A percentile compares a stretch with the other conserved stretches of the same genome.
Evolutionary conservation across 75 land plant species (phyloP).

Genomic region (Cunninghamia lanceolata): DNA sequence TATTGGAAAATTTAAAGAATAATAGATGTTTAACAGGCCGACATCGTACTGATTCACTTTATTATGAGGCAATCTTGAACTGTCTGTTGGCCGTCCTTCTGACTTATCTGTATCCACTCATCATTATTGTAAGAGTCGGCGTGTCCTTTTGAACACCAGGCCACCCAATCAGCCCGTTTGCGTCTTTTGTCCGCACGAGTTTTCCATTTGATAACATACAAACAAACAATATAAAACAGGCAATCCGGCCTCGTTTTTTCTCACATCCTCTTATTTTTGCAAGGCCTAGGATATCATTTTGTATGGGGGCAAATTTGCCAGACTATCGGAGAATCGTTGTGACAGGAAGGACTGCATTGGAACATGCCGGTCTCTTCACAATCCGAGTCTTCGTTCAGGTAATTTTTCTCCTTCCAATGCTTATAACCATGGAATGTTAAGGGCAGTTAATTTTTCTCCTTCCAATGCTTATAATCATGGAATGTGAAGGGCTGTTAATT

Average conservation of each 20-base stretch:
- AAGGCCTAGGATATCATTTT: neutral
- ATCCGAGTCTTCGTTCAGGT: slow-evolving; percentile 21
- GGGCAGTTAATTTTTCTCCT: neutral
- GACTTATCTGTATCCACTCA: neutral
- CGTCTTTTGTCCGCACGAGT: neutral
- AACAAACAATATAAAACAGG: neutral
- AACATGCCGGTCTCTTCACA: slow-evolving; percentile 17
- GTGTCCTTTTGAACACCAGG: neutral
- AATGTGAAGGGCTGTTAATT: neutral
- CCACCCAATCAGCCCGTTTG: neutral
- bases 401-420: neutral
- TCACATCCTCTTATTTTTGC: neutral
- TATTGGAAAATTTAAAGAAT: neutral
- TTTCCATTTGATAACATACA: neutral
- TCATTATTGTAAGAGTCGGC: neutral
- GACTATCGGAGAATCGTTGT: slow-evolving; percentile 13
- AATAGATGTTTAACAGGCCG: neutral
- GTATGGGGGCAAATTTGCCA: slow-evolving; percentile 2
- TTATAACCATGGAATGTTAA: neutral
- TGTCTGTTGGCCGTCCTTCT: neutral
- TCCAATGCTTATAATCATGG: no score
- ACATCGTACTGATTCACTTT: neutral
- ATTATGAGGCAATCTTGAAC: neutral
- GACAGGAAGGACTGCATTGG: slow-evolving; percentile 11
- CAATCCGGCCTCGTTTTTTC: neutral